Evolutionary conservation across 2,329 filamentous ascomycete species (phyloP), one percentile per base, ranked within the genome.

Genomic region (Metarhizium sp.): DNA sequence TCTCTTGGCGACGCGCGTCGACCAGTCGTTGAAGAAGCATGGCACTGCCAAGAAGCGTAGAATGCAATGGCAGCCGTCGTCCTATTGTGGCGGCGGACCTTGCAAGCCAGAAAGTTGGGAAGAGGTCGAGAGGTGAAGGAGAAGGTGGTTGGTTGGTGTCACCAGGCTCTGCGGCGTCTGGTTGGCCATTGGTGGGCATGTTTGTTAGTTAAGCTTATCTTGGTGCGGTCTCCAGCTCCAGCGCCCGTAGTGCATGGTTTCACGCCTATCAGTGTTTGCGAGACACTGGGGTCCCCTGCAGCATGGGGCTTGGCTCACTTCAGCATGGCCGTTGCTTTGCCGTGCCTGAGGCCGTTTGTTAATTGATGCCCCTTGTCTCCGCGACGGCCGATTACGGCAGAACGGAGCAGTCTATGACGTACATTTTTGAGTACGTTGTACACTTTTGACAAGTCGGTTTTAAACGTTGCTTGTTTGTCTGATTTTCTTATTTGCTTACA

Each of bases 1-100:
- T 36, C n/a, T 47, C 53, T 55, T 55, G 53, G 53, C 53, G 32
- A 43, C 40, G 36, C 48, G 48, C 53, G 49, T 51, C 49, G 42
- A 8, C 53, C 48, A 55, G 48, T 55, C 53, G 20, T 51, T 40
- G 16, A 38, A 48, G 16, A 8, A 14, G 6, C n/a, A 4, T 42
- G 6, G 8, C n/a, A 29, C 43, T 36, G 53, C 48, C 49, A 51
- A 51, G 48, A 47, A n/a, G 4, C 18, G 6, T 18, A 13, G 4
- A 32, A 14, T 29, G 20, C 16, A 7, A 14, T 47, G 51, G 20
- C 25, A 18, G 18, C n/a, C 6, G 30, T 11, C 13, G 20, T 48
- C 5, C 18, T n/a, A 29, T 30, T 14, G 25, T 30, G 11, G 45
- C 13, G 45, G 45, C 18, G 25, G n/a, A 25, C 18, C 11, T 6